Conservation (phyloP, 345 rosid genomes). For the Reutealis trisperma region DNA sequence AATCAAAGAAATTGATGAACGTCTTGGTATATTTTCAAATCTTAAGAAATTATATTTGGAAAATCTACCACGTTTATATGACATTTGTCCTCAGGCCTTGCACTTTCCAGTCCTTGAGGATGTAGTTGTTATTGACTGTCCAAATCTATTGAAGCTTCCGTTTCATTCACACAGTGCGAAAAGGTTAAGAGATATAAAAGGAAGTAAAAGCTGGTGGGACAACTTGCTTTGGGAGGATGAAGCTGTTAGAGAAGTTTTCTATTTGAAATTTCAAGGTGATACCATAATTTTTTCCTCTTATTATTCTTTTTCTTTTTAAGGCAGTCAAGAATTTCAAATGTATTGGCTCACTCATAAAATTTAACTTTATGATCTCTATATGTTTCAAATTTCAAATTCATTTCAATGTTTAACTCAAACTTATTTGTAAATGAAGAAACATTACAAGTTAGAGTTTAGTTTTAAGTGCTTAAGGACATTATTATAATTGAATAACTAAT, state of each 20-base stretch:
- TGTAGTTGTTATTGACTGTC: not conserved
- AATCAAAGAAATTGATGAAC: not conserved
- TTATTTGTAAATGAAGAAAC: no score
- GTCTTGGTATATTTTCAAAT: not conserved
- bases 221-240: not conserved
- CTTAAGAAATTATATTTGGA: not conserved
- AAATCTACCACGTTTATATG: not conserved
- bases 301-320: no score
- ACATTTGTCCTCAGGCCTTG: not conserved
- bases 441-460: no score
- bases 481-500: no score
- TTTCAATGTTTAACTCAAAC: no score
- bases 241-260: not conserved
- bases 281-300: no score
- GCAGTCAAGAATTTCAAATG: no score
- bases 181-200: not conserved
- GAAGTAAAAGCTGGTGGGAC: conserved; percentile 6
- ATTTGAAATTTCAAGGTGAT: not conserved
- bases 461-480: no score
- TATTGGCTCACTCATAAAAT: no score
- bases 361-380: no score
- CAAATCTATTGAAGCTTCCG: not conserved
- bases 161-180: not conserved
- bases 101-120: not conserved
- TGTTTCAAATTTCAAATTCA: no score